These are phyloP conservation scores for Kodamaea derodonti DNA, from an alignment of 1,139 yeast genomes.

Conservation along the genomic window DNA sequence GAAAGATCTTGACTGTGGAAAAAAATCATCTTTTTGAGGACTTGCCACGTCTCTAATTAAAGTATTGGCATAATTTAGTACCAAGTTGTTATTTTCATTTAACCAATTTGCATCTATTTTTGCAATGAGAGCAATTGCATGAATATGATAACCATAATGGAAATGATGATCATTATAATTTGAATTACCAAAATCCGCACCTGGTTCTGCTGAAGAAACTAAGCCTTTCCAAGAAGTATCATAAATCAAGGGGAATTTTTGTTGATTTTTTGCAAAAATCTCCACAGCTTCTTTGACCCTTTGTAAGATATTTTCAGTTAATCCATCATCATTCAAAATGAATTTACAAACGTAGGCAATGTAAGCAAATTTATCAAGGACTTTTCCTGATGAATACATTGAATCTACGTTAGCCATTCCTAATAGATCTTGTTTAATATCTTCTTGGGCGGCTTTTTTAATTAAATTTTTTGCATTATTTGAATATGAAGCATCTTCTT, in stretches of 20 bases:
- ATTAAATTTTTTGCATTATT: constrained; percentile 36
- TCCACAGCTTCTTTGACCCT: constrained; percentile 56
- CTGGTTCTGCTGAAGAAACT: constrained; percentile 62
- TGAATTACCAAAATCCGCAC: constrained; percentile 73
- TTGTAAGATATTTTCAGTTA: constrained; percentile 44
- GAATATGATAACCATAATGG: constrained; percentile 75
- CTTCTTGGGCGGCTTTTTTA: constrained; percentile 45
- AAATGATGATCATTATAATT: constrained; percentile 80
- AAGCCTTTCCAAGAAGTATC: constrained; percentile 75
- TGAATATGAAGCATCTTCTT: constrained; percentile 31
- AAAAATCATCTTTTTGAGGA: constrained; percentile 32
- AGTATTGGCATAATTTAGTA: constrained; percentile 29
- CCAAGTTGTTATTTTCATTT: constrained; percentile 22
- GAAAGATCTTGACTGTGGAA: constrained; percentile 41
- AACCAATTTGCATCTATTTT: constrained; percentile 47
- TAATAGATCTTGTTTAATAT: constrained; percentile 51
- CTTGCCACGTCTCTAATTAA: constrained; percentile 41
- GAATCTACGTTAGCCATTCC: constrained; percentile 61
- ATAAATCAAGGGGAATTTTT: constrained; percentile 60
- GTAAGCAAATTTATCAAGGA: constrained; percentile 72
- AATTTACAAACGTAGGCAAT: constrained; percentile 60
- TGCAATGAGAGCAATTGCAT: constrained; percentile 65
- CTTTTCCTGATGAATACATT: constrained; percentile 76
- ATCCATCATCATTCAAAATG: constrained; percentile 44
- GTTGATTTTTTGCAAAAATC: constrained; percentile 54